Percentiles rank a stretch among this genome's conserved stretches.
Conservation (phyloP, 192 early-diverging fungal species). For the Backusella tuberculispora region DNA sequence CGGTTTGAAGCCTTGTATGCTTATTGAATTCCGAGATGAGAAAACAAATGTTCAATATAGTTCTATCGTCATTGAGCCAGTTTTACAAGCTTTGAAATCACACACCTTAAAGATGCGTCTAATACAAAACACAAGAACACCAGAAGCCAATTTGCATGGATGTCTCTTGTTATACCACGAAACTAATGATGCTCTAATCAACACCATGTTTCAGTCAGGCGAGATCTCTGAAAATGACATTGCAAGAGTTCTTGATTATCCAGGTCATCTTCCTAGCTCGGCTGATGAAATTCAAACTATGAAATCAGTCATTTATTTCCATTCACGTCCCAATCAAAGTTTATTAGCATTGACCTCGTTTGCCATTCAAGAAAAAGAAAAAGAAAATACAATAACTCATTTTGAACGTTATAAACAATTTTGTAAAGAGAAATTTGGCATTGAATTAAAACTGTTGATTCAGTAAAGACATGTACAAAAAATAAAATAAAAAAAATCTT, state of each 20-base stretch:
- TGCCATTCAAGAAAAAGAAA: background rate
- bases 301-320: conserved; percentile 1
- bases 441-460: background rate
- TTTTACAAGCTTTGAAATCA: background rate
- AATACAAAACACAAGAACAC: conserved; percentile 2
- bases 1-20: conserved; percentile 20
- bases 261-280: conserved; percentile 11
- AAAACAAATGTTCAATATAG: background rate
- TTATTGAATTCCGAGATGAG: conserved; percentile 16
- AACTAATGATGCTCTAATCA: background rate
- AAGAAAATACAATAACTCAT: background rate
- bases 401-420: background rate
- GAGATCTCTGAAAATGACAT: background rate
- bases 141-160: conserved; percentile 5
- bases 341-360: background rate
- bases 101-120: background rate
- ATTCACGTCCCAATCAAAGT: background rate
- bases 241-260: conserved; percentile 4
- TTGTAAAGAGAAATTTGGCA: conserved; percentile 8
- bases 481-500: background rate
- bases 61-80: background rate
- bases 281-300: background rate
- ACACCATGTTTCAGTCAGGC: background rate
- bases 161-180: background rate
- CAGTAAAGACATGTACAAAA: background rate